Evolutionary conservation across 2,329 filamentous ascomycete species (phyloP), one percentile per base, ranked within the genome.

Genomic region (Aspergillus sp.): DNA sequence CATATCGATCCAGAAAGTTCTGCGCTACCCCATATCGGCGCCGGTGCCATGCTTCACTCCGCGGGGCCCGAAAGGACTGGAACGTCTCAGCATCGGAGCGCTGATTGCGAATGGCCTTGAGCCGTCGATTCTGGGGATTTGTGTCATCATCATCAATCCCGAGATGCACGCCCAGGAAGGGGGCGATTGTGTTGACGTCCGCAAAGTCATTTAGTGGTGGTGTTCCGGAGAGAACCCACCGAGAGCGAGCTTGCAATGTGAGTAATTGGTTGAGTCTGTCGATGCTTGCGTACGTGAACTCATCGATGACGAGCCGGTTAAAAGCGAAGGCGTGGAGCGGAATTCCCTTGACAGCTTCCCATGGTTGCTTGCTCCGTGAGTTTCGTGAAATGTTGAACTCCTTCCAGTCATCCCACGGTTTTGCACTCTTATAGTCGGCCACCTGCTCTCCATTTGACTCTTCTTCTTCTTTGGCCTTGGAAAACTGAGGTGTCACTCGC

Each of bases 171-270:
- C 81, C 79, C 2, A 89, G 67, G 15, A 87, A 79, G 1, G 73
- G 73, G 1, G 84, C 84, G 57, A 88, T 84, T 15, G 77, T 78
- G 52, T 86, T 84, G 8, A 89, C 75, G 60, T 87, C 83, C 1
- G 80, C 78, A 63, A 86, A 86, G 54, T 84, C 80, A 5, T 78
- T 76, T 3, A 88, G 66, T 0, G 79, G 76, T 1, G 86, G 86
- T 1, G 86, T 89, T 3, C 84, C 86, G 0, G 86, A 89, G 2
- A 89, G 72, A 6, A 86, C 75, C 86, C 86, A 89, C 54, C 79
- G 80, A 41, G 81, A 84, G 43, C 78, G 73, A 11, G 82, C 79
- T 24, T 77, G 66, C 1, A 87, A 64, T 0, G 72, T 73, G 6
- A 78, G 72, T 5, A 85, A 70, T 0, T 76, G 73, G 0, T 76